Evolutionary conservation across 305 asterid genomes (phyloP).

Genomic region (Fraxinus angustifolia): DNA sequence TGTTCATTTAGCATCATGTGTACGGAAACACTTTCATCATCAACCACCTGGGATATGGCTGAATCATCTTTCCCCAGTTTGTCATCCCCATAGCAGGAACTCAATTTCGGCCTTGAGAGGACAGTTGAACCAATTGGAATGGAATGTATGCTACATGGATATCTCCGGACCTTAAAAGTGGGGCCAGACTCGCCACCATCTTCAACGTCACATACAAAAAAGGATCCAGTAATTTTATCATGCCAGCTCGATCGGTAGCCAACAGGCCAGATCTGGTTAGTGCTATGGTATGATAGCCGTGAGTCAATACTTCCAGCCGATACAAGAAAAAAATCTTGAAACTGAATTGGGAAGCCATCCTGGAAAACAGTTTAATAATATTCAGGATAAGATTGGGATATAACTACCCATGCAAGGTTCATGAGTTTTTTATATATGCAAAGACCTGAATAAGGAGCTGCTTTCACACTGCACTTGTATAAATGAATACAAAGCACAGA

Average conservation of each 20-base stretch:
- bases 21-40: constrained; percentile 66
- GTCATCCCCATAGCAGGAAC: constrained; percentile 39
- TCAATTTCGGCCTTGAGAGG: constrained; percentile 42
- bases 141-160: constrained; percentile 69
- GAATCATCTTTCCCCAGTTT: constrained; percentile 35
- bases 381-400: constrained; percentile 7
- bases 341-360: constrained; percentile 89
- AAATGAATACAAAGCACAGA: background rate
- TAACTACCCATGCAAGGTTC: constrained; percentile 14
- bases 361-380: constrained; percentile 33
- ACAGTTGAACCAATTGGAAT: constrained; percentile 61
- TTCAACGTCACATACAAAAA: constrained; percentile 70
- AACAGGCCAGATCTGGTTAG: constrained; percentile 78
- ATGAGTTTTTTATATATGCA: background rate
- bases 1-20: constrained; percentile 64
- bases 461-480: constrained; percentile 1
- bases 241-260: constrained; percentile 96
- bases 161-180: constrained; percentile 62
- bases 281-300: constrained; percentile 65
- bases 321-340: constrained; percentile 72
- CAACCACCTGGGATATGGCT: constrained; percentile 38
- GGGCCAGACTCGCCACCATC: constrained; percentile 94
- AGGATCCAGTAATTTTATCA: constrained; percentile 84
- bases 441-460: background rate
- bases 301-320: constrained; percentile 73